Base-by-base conservation (phyloP, 2,329 filamentous ascomycete genomes). In the Aspergillus transmontanensis region DNA sequence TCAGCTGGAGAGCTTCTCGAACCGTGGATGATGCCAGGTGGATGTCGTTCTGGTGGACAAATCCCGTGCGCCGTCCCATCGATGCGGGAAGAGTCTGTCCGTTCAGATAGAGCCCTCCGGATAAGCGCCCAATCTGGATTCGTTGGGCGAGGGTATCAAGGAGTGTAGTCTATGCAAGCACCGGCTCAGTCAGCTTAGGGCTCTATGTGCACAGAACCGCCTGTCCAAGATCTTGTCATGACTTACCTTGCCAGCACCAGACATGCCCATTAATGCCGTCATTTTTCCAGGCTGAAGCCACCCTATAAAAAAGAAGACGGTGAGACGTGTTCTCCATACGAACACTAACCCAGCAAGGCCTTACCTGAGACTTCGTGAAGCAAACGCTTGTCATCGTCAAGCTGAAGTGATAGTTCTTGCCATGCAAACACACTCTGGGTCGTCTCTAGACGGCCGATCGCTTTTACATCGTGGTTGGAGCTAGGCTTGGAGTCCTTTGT, bases 181-280 rank as follows among this genome's bases (percentile, higher is more conserved):
- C 45, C 6, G 12, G 21, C 10, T 23, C 21, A 7, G 45, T 48
- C 45, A 48, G 45, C 45, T 4, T 41, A 19, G 16, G 39, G 16
- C 16, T 41, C 39, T n/a, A n/a, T 41, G 16, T 4, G 39, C 16
- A 41, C 16, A 41, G 16, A n/a, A n/a, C 16, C 6, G 0, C 19
- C 39, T 9, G 16, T 5, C 5, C 34, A 41, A 19, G 16, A 41
- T n/a, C 16, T 41, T 41, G 6, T 19, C 2, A 23, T 28, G 14
- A 23, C 45, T 26, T 23, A 48, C 45, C 79, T 95, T 95, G 59
- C 92, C 92, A 4, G 91, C 92, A 23, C 84, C 84, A 7, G 81
- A 84, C 12, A 79, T 78, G 2, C 79, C 80, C 80, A 82, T 82
- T 41, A 83, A 69, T 2, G 80, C 81, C 21, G 78, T 81, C 32